These are phyloP conservation scores for Mycena citricolor DNA, from an alignment of 1,284 basidiomycete genomes.

Conservation along the genomic window DNA sequence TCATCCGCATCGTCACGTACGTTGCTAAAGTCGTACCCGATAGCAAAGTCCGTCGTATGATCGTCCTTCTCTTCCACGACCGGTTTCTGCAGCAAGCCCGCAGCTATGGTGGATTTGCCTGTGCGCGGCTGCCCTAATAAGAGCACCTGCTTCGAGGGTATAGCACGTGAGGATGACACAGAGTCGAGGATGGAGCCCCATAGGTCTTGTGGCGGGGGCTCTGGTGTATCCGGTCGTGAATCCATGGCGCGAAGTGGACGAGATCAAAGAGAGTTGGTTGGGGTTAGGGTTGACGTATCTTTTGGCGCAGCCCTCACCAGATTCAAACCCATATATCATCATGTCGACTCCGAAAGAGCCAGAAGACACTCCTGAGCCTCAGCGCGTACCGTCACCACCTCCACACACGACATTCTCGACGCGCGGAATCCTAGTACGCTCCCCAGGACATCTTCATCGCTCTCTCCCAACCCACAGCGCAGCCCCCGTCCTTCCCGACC, in stretches of 20 bases:
- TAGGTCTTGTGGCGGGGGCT: conserved; percentile 74
- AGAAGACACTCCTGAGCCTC: conserved; percentile 61
- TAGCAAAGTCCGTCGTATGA: conserved; percentile 64
- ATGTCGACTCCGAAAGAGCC: conserved; percentile 45
- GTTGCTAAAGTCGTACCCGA: conserved; percentile 88
- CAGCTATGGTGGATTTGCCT: conserved; percentile 73
- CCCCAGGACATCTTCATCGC: conserved; percentile 7
- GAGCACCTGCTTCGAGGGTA: conserved; percentile 82
- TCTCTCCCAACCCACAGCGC: conserved; percentile 24
- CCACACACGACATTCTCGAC: conserved; percentile 66
- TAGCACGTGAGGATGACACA: conserved; percentile 82
- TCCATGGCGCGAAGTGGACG: conserved; percentile 13
- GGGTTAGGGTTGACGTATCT: no score
- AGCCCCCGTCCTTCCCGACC: conserved; percentile 75
- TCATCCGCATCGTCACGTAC: conserved; percentile 86
- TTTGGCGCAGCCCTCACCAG: no score
- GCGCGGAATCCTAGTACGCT: conserved; percentile 69
- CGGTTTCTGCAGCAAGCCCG: conserved; percentile 70
- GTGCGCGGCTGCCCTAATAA: conserved; percentile 76
- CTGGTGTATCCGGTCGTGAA: conserved; percentile 64
- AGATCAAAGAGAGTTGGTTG: no score
- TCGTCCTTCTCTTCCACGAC: conserved; percentile 58
- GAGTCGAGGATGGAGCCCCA: conserved; percentile 92
- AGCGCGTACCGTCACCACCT: conserved; percentile 72
- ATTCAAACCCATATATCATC: no score